These are phyloP conservation scores for Boletus coccyginus DNA, from an alignment of 768 basidiomycete genomes.

Conservation along the genomic window DNA sequence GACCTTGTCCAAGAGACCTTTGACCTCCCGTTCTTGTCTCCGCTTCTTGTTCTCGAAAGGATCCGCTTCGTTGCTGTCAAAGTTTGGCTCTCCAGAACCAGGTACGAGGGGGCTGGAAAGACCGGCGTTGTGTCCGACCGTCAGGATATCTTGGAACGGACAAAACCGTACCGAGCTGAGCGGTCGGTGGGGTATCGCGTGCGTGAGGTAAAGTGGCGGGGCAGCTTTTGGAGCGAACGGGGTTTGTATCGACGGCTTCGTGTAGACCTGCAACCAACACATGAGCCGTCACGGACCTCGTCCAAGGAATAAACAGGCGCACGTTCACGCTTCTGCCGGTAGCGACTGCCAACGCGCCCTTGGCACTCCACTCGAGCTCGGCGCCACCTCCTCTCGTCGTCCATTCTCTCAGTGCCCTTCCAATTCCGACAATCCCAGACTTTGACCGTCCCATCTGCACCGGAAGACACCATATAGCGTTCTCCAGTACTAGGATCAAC, in stretches of 20 bases:
- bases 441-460: slow-evolving; percentile 85
- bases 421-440: slow-evolving; percentile 98
- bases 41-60: slow-evolving; percentile 86
- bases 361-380: slow-evolving; percentile 81
- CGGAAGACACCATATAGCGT: slow-evolving; percentile 87
- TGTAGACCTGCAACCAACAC: slow-evolving; percentile 59
- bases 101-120: slow-evolving; percentile 87
- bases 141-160: slow-evolving; percentile 85
- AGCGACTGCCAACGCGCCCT: slow-evolving; percentile 78
- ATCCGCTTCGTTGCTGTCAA: slow-evolving; percentile 91
- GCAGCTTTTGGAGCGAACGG: slow-evolving; percentile 45
- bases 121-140: slow-evolving; percentile 74
- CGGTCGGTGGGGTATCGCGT: slow-evolving; percentile 78
- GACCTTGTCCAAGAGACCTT: slow-evolving; percentile 86
- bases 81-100: slow-evolving; percentile 91
- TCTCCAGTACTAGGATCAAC: slow-evolving; percentile 86
- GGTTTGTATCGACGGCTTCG: slow-evolving; percentile 60
- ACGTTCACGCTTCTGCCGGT: slow-evolving; percentile 85
- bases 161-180: slow-evolving; percentile 77
- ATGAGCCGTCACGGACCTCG: not conserved
- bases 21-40: slow-evolving; percentile 87
- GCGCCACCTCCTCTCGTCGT: slow-evolving; percentile 61
- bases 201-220: slow-evolving; percentile 87
- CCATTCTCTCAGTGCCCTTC: slow-evolving; percentile 83
- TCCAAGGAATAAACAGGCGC: slow-evolving; percentile 17